Conservation (phyloP, 495 filamentous ascomycete genomes). For the Friedmanniomyces endolithicus region DNA sequence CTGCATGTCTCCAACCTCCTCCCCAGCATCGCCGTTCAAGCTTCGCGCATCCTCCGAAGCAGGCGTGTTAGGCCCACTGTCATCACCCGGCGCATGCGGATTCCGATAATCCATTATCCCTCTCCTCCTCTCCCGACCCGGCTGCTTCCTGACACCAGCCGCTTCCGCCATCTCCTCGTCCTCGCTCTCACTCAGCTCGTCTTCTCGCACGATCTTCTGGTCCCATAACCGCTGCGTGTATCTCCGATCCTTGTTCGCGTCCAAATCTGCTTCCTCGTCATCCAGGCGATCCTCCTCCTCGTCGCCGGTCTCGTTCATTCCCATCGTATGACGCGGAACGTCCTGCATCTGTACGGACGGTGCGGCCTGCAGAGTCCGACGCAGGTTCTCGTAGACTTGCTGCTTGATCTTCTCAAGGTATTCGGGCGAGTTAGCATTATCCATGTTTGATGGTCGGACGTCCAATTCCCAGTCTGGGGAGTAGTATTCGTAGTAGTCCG, state of each 20-base stretch:
- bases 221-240: slow-evolving; percentile 78
- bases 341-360: slow-evolving; percentile 93
- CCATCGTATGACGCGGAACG: slow-evolving; percentile 66
- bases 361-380: slow-evolving; percentile 55
- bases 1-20: slow-evolving; percentile 34
- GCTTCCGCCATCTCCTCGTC: slow-evolving; percentile 61
- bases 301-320: slow-evolving; percentile 71
- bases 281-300: slow-evolving; percentile 81
- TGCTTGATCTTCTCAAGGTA: slow-evolving; percentile 93
- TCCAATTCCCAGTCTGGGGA: slow-evolving; percentile 92
- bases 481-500: slow-evolving; percentile 99
- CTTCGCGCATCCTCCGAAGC: slow-evolving; percentile 36
- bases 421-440: slow-evolving; percentile 89
- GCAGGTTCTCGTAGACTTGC: slow-evolving; percentile 84
- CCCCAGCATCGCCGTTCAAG: slow-evolving; percentile 39
- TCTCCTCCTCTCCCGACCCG: slow-evolving; percentile 42
- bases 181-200: slow-evolving; percentile 48
- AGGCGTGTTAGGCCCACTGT: slow-evolving; percentile 45
- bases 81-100: slow-evolving; percentile 47
- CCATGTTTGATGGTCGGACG: slow-evolving; percentile 94
- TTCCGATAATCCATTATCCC: slow-evolving; percentile 64
- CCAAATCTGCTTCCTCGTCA: slow-evolving; percentile 50
- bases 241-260: slow-evolving; percentile 63
- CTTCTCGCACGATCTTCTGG: slow-evolving; percentile 55
- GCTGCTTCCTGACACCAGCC: slow-evolving; percentile 57